Evolutionary conservation across 495 filamentous ascomycete species (phyloP).

Genomic region (Sporormia fimetaria): DNA sequence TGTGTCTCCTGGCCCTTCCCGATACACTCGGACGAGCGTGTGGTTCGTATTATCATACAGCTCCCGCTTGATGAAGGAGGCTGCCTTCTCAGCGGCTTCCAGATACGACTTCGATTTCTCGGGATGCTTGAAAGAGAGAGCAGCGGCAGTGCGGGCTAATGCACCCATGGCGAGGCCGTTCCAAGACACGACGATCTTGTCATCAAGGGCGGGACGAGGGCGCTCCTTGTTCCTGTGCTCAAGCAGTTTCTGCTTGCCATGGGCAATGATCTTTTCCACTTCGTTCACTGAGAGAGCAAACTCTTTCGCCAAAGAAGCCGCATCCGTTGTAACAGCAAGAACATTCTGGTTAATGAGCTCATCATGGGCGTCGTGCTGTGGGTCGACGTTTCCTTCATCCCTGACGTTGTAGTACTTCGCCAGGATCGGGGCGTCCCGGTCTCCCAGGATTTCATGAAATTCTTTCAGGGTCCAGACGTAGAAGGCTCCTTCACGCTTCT

Average conservation of each 20-base stretch:
- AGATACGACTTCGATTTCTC: conserved; percentile 48
- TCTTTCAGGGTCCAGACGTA: conserved; percentile 92
- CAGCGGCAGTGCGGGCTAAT: conserved; percentile 60
- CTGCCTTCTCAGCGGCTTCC: conserved; percentile 55
- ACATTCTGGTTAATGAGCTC: conserved; percentile 84
- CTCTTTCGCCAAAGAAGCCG: conserved; percentile 59
- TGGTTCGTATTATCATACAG: conserved; percentile 56
- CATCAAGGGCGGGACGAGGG: conserved; percentile 71
- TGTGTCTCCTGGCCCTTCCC: conserved; percentile 58
- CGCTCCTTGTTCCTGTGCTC: conserved; percentile 64
- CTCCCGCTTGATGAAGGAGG: conserved; percentile 63
- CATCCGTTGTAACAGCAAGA: conserved; percentile 47
- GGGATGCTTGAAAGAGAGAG: conserved; percentile 49
- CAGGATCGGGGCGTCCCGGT: conserved; percentile 59
- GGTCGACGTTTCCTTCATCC: conserved; percentile 80
- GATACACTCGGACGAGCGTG: conserved; percentile 63
- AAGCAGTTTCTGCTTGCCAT: conserved; percentile 57
- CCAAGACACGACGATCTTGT: conserved; percentile 80
- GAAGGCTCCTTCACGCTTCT: conserved; percentile 88
- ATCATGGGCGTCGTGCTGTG: conserved; percentile 75
- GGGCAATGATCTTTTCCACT: conserved; percentile 56
- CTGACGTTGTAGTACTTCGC: conserved; percentile 78
- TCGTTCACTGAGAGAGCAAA: conserved; percentile 66
- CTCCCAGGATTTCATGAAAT: conserved; percentile 63
- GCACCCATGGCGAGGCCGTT: conserved; percentile 86